Percentiles rank a stretch among this genome's conserved stretches.
Conservation (phyloP, 768 basidiomycete genomes). For the Mycena capillaripes region DNA sequence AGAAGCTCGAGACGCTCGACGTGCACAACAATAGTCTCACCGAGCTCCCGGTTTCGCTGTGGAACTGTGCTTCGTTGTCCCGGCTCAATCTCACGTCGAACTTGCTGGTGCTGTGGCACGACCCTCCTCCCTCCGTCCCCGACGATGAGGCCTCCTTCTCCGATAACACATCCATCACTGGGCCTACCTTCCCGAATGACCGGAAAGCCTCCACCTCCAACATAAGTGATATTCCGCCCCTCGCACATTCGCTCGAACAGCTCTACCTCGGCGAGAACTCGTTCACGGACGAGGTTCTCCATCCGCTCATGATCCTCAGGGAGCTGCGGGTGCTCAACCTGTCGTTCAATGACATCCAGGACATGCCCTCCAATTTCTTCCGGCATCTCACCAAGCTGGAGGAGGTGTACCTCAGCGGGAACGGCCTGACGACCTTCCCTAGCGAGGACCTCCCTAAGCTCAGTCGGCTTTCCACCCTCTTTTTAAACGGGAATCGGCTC, state of each 20-base stretch:
- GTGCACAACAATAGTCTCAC: constrained; percentile 93
- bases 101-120: constrained; percentile 78
- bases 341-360: constrained; percentile 95
- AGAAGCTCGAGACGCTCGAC: constrained; percentile 82
- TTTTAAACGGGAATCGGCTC: constrained; percentile 93
- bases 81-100: constrained; percentile 93
- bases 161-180: constrained; percentile 23
- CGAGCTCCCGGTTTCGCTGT: constrained; percentile 81
- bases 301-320: constrained; percentile 79
- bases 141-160: constrained; percentile 35
- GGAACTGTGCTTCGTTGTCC: constrained; percentile 83
- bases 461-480: constrained; percentile 78
- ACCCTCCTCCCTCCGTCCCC: constrained; percentile 62
- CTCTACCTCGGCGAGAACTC: constrained; percentile 94
- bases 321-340: constrained; percentile 89
- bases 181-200: constrained; percentile 37
- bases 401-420: constrained; percentile 96
- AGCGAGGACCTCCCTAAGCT: constrained; percentile 88
- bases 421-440: constrained; percentile 90
- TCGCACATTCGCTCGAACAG: constrained; percentile 79
- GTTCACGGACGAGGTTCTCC: constrained; percentile 84
- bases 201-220: constrained; percentile 51
- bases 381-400: constrained; percentile 77
- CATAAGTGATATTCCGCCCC: constrained; percentile 56
- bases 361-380: constrained; percentile 86